Evolutionary conservation across 1,284 basidiomycete genomes (phyloP).

Genomic region (Trametes polyzona): DNA sequence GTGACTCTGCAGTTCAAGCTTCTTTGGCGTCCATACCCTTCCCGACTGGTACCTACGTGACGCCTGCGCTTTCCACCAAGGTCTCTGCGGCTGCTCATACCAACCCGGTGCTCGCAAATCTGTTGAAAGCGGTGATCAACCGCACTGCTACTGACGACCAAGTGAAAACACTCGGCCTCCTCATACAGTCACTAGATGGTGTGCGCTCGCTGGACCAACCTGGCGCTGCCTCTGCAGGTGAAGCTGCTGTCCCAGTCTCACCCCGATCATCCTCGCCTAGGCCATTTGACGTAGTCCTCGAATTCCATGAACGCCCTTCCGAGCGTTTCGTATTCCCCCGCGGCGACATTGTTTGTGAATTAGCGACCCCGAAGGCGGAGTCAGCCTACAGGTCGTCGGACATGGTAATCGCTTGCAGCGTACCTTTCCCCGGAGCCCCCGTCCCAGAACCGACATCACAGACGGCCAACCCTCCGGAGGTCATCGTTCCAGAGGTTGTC

Average conservation of each 20-base stretch:
- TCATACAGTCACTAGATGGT: constrained; percentile 59
- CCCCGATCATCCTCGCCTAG: constrained; percentile 12
- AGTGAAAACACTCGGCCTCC: constrained; percentile 61
- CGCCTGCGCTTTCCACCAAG: constrained; percentile 58
- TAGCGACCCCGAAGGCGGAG: constrained; percentile 26
- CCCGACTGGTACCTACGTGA: constrained; percentile 48
- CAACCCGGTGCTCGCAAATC: constrained; percentile 64
- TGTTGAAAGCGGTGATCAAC: constrained; percentile 62
- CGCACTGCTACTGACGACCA: constrained; percentile 64
- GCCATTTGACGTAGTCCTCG: constrained; percentile 67
- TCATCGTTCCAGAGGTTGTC: constrained; percentile 40
- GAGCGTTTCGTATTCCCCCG: constrained; percentile 72
- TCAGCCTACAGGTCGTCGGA: constrained; percentile 22
- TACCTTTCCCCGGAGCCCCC: constrained; percentile 8
- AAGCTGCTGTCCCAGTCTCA: constrained; percentile 28
- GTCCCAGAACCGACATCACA: constrained; percentile 22
- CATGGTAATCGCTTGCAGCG: constrained; percentile 20
- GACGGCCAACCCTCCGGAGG: constrained; percentile 7
- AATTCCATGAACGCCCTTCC: constrained; percentile 62
- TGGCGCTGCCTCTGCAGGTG: neutral
- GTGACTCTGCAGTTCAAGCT: constrained; percentile 13
- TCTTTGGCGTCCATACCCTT: constrained; percentile 45
- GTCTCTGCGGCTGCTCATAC: constrained; percentile 67
- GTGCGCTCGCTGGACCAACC: constrained; percentile 13
- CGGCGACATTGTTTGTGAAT: constrained; percentile 53